phyloP scores from a whole-genome alignment of 2,329 filamentous ascomycete genomes.

The Colletotrichum sp. region DNA sequence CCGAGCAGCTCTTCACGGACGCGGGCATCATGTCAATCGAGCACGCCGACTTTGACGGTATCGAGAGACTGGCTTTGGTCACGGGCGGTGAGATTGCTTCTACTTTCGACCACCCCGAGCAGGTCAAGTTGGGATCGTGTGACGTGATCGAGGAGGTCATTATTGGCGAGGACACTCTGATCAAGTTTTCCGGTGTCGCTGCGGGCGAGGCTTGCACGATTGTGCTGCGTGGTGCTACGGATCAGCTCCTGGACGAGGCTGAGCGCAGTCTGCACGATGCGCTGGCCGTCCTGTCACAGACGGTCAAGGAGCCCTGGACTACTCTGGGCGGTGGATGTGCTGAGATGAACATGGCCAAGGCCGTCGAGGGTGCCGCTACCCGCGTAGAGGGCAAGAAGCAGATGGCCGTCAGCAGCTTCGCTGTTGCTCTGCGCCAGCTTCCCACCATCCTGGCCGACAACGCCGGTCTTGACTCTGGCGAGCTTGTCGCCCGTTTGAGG shows the following conservation, averaged over 20 bases:
- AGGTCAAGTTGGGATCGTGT: slow-evolving; percentile 94
- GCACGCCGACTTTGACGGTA: slow-evolving; percentile 98
- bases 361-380: slow-evolving; percentile 90
- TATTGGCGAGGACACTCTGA: slow-evolving; percentile 95
- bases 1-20: slow-evolving; percentile 97
- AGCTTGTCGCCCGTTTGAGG: slow-evolving; percentile 87
- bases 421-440: slow-evolving; percentile 86
- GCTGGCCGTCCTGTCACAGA: slow-evolving; percentile 94
- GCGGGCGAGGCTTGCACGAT: slow-evolving; percentile 96
- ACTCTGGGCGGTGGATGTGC: slow-evolving; percentile 95
- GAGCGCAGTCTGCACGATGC: slow-evolving; percentile 97
- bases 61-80: slow-evolving; percentile 91
- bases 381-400: slow-evolving; percentile 98
- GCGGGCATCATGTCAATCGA: slow-evolving; percentile 98
- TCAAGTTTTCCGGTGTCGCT: slow-evolving; percentile 96
- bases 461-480: slow-evolving; percentile 92
- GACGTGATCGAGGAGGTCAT: slow-evolving; percentile 98
- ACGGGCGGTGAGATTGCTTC: slow-evolving; percentile 97
- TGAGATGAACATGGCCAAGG: slow-evolving; percentile 99
- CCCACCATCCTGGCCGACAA: slow-evolving; percentile 98
- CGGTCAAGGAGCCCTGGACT: slow-evolving; percentile 90
- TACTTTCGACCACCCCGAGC: slow-evolving; percentile 97
- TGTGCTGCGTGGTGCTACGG: slow-evolving; percentile 92
- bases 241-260: slow-evolving; percentile 95
- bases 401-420: slow-evolving; percentile 89